Base-by-base conservation (phyloP, 1,139 yeast species). In the Arxiozyma slooffiae region DNA sequence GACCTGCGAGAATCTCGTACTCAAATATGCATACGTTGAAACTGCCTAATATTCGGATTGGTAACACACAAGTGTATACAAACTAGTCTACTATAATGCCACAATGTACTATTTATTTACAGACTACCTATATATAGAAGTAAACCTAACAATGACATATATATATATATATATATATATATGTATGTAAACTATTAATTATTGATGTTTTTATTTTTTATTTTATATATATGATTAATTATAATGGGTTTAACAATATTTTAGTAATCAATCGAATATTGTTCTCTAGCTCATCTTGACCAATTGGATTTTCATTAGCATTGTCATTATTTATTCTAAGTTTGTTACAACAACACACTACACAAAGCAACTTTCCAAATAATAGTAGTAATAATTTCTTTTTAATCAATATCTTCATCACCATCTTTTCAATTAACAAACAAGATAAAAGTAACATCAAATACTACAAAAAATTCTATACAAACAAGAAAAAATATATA, bases 401-500 rank as follows among this genome's bases (percentile, higher is more conserved):
- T 20, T 34, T 48, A 16, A 49, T 42, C 23, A 53, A 50, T 39
- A 44, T 58, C 61, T 38, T 64, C 68, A 1, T 50, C 63, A 16
- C 62, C 67, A 7, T 64, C 67, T 1, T 58, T 64, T 53, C 68
- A 64, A 39, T 56, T 64, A 41, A 57, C 60, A 63, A 60, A 72
- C 66, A 37, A 38, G 24, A 30, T n/a, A n/a, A n/a, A n/a, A 22
- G 26, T 41, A 38, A 18, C 45, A 3, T 18, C 41, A 7, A 36
- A 37, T 20, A 23, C 44, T 82, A 79, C 63, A 82, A 89, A 9
- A n/a, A 77, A 82, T 60, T 84, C 82, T 54, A 82, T 84, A 54
- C 89, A 84, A 65, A 84, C 92, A 1, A 69, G 92, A 50, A 89
- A 83, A 61, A 83, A 84, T 62, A 70, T 90, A 50, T 75, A 88